Evolutionary conservation across 148 eudicot species (phyloP), one percentile per base, ranked within the genome.

Genomic region (Rhododendron kiyosumense): DNA sequence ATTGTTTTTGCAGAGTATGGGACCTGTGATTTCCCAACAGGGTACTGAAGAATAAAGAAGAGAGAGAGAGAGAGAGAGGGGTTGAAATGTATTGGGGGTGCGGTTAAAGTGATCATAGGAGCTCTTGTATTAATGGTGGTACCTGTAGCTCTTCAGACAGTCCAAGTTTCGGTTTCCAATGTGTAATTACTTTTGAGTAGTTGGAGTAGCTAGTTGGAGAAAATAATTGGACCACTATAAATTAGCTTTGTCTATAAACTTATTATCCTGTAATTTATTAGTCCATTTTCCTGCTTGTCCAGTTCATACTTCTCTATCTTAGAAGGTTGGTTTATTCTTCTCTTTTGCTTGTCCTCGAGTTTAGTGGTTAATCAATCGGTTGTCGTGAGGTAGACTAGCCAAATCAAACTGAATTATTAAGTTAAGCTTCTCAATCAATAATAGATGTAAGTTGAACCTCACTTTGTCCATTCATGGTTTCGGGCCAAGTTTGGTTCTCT

Each of bases 11-110:
- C 96, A 94, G 96, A 85, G 76, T 94, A 36, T 85, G 96, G 96
- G 18, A 90, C 83, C 26, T 94, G 96, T 84, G 96, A 94, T 79
- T 89, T 94, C 46, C 94, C 94, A 3, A 91, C 92, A 26, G 84
- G 85, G 48, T 89, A 94, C 87, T 90, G 88, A 92, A 28, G 87
- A 24, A 8, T 34, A 51, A 41, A 5, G 59, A 18, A 77, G 67
- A 49, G 10, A 69, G 8, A 10, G 3, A 71, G 9, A 11, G 4
- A 71, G 8, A 11, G 4, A 54, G 4, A 11, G 4, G 0, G 79
- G 79, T 17, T 18, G 77, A 32, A 30, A 14, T 12, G 34, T 69
- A 10, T 32, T 12, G 74, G 78, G 36, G 22, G 46, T 75, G 43
- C 6, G 7, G 46, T 75, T 36, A 4, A 57, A 8, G 48, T 46